Evolutionary conservation across 495 filamentous ascomycete genomes (phyloP), one percentile per base, ranked within the genome.

Genomic region (Penicillium coffeae): DNA sequence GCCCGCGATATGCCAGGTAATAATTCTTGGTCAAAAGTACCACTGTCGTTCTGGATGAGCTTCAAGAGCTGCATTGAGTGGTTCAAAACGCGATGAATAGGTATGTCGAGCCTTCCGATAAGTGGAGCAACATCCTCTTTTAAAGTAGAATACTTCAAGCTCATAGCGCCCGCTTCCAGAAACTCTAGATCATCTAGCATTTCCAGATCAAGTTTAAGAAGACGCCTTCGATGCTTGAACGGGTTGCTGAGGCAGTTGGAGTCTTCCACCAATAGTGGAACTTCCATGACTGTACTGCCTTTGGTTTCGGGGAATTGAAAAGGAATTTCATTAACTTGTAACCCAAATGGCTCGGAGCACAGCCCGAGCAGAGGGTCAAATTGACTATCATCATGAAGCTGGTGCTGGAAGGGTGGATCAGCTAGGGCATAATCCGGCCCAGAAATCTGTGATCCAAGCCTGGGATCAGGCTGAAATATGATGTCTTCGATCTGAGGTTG

Each of bases 161-260:
- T 15, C 4, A 32, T 16, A 0, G 36, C 32, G 0, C 42, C 47
- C 1, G 27, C 13, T 4, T 59, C 52, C 9, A 62, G 30, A 10
- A 50, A 20, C 2, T 59, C 55, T 4, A 64, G 37, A 38, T 64
- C 60, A 0, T 58, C 47, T 1, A 56, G 38, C 16, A 64, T 30
- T 8, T 47, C 60, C 8, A 56, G 13, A 8, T 52, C 47, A 2
- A 64, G 18, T 15, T 42, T 49, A 6, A 64, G 22, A 1, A 61
- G 27, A 7, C 32, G 47, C 34, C 46, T 64, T 3, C 42, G 44
- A 5, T 45, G 16, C 14, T 12, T 14, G 2, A 43, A 37, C 0
- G 6, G 10, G 2, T 42, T 45, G 25, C 4, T 10, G 10, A 30
- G 5, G 10, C 25, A 30, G 4, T 30, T 10, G 10, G 25, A 5